Conservation (phyloP, 257 asterid genomes). For the Nicotiana undulata region DNA sequence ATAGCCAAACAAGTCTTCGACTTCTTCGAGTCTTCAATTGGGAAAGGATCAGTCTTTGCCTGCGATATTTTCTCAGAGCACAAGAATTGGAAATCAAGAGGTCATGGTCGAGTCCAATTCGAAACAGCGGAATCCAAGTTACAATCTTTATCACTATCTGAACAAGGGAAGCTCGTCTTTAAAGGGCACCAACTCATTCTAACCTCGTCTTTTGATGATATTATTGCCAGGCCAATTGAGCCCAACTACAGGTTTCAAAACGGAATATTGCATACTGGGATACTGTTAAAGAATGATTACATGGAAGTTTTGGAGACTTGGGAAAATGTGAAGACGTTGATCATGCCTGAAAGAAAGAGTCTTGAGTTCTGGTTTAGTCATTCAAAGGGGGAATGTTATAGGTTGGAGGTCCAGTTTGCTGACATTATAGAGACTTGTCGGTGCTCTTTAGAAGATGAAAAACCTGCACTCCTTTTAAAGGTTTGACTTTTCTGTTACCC, state of each 20-base stretch:
- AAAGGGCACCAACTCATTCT: constrained; percentile 43
- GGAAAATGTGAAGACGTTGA: constrained; percentile 49
- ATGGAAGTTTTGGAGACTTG: constrained; percentile 59
- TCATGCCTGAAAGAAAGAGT: constrained; percentile 69
- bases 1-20: constrained; percentile 43
- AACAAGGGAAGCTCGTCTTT: constrained; percentile 36
- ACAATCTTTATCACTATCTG: constrained; percentile 42
- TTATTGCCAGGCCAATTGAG: constrained; percentile 50
- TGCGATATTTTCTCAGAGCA: constrained; percentile 68
- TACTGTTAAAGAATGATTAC: constrained; percentile 37
- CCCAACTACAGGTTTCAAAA: constrained; percentile 39
- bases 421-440: constrained; percentile 52
- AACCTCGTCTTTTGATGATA: constrained; percentile 40
- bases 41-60: constrained; percentile 56
- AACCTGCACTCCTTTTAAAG: constrained; percentile 54
- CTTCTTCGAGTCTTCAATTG: constrained; percentile 49
- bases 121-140: constrained; percentile 37
- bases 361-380: constrained; percentile 45
- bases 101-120: constrained; percentile 82
- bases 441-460: constrained; percentile 32
- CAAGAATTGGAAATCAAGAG: constrained; percentile 79
- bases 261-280: constrained; percentile 43
- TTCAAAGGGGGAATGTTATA: constrained; percentile 35
- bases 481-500: constrained; percentile 23
- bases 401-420: constrained; percentile 62